Percentiles rank a stretch among this genome's conserved stretches.
Conservation (phyloP, 192 early-diverging fungal genomes). For the Rhizophagus prolifer region DNA sequence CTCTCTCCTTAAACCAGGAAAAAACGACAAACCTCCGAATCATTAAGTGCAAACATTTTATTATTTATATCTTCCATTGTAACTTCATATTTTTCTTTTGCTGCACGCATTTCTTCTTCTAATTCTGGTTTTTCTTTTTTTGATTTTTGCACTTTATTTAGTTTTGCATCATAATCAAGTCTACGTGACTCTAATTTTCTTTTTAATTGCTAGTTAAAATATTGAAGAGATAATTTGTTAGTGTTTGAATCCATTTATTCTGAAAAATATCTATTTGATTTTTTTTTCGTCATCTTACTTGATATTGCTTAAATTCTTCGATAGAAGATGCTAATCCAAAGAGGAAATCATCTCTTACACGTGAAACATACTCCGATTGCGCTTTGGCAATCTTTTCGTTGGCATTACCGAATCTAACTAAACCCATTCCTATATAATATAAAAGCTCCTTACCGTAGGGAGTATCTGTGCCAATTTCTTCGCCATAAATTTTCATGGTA, state of each 20-base stretch:
- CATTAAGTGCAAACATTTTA: constrained; percentile 81
- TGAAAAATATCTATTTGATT: constrained; percentile 27
- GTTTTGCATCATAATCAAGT: constrained; percentile 90
- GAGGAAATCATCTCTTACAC: constrained; percentile 37
- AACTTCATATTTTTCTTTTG: constrained; percentile 94
- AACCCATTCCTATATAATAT: constrained; percentile 43
- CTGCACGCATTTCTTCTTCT: constrained; percentile 86
- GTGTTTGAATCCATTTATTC: not conserved
- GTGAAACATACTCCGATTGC: constrained; percentile 48
- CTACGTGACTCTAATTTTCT: constrained; percentile 87
- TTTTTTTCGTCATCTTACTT: constrained; percentile 47
- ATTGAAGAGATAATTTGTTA: not conserved
- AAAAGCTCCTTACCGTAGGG: constrained; percentile 37
- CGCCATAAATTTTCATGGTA: constrained; percentile 64
- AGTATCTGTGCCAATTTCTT: constrained; percentile 40
- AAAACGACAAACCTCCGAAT: constrained; percentile 70
- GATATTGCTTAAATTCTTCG: constrained; percentile 51
- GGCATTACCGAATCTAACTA: constrained; percentile 50
- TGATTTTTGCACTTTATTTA: constrained; percentile 81
- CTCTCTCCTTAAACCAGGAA: constrained; percentile 22
- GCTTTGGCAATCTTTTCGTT: constrained; percentile 46
- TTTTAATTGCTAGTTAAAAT: constrained; percentile 59
- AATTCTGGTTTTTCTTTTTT: constrained; percentile 90
- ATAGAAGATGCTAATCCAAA: constrained; percentile 43
- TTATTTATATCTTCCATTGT: constrained; percentile 71